Base-by-base conservation (phyloP, 805 yeast genomes). In the Schwanniomyces occidentalis region DNA sequence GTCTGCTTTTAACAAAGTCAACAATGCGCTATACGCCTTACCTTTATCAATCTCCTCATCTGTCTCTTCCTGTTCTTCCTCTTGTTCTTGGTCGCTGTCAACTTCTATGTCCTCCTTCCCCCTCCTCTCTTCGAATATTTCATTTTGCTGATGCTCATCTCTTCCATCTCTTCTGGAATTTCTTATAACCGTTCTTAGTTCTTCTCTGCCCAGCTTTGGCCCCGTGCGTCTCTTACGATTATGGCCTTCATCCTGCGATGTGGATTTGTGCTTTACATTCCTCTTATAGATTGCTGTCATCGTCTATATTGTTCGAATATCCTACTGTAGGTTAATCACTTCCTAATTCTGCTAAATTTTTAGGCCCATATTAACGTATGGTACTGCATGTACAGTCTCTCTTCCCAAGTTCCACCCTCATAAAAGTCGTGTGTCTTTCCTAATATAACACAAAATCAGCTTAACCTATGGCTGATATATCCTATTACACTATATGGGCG, bases 11-110 rank as follows among this genome's bases (percentile, higher is more conserved):
- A 84, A 65, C 31, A 85, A 66, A 1, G 86, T 77, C 50, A 85
- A 54, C 31, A 85, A 61, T 1, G 91, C 90, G 45, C 75, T 72
- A 56, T 85, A 84, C 0, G 84, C 85, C 48, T 68, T 65, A 3
- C 72, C 69, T 20, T 58, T 50, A 6, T 45, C 51, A 8, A 23
- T 28, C 33, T 52, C 48, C n/a, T 35, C 45, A 7, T 46, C 40
- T 6, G 46, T 40, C 6, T 27, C 48, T 9, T 42, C 49, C 0
- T 47, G 54, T 30, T 31, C 36, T 12, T 36, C 43, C 8, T 25
- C 35, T 4, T 48, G 52, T 10, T 44, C 49, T 8, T 42, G 50
- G 8, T 27, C 39, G 20, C 45, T 46, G 5, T 37, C 44, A 5
- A 43, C 13, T 7, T 35, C 40, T 10, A 31, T 27, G 9, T 31